Percentiles rank a stretch among this genome's conserved stretches.
phyloP scores from a whole-genome alignment of 257 asterid genomes.

The Lycium barbarum region DNA sequence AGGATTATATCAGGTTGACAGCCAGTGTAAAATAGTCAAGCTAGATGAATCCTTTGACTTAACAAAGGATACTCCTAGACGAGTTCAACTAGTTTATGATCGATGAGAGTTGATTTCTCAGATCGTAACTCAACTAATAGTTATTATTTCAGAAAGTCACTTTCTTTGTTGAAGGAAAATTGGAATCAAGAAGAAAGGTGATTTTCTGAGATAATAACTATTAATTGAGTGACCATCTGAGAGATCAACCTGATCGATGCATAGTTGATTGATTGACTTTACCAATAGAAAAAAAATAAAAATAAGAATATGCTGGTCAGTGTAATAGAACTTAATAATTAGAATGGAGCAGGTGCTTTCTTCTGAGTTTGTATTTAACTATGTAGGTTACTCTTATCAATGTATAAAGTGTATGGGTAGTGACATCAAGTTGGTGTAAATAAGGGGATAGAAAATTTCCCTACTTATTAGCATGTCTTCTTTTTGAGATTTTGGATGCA shows the following conservation, averaged over 20 bases:
- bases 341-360: conserved; percentile 11
- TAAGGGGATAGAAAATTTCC: not conserved
- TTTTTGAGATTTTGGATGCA: not conserved
- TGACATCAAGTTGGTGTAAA: not conserved
- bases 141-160: too few species aligned
- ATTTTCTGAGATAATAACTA: too few species aligned
- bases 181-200: too few species aligned
- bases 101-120: not conserved
- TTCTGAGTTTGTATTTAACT: not conserved
- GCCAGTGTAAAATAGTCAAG: not conserved
- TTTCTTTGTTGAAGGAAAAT: too few species aligned
- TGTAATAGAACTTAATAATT: not conserved
- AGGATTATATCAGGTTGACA: not conserved
- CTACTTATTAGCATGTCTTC: not conserved
- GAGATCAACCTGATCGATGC: not conserved
- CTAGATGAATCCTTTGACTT: conserved; percentile 10
- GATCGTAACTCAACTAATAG: too few species aligned
- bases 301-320: not conserved
- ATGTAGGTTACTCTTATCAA: not conserved
- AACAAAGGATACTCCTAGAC: not conserved
- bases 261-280: not conserved
- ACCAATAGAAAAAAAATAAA: not conserved
- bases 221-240: too few species aligned
- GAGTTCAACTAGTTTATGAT: not conserved
- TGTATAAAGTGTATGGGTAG: not conserved